Percentiles rank a stretch among this genome's conserved stretches.
phyloP scores from a whole-genome alignment of 768 basidiomycete species.

The Trametes cinnabarina region DNA sequence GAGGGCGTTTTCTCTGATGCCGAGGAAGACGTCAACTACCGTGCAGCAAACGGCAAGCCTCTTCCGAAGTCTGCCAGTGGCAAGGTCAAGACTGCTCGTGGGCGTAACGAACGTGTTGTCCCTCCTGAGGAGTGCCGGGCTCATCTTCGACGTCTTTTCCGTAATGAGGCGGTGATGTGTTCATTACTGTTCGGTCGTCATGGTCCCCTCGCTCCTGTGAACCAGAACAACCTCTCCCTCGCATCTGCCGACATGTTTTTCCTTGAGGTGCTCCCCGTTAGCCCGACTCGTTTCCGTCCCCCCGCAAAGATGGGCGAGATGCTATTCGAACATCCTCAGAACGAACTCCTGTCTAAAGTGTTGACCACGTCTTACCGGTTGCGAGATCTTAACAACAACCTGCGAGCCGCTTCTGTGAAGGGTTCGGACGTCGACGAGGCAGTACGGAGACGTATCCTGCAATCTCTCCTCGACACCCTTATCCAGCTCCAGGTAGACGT shows the following conservation, averaged over 20 bases:
- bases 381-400: slow-evolving; percentile 68
- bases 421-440: slow-evolving; percentile 48
- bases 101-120: slow-evolving; percentile 88
- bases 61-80: slow-evolving; percentile 75
- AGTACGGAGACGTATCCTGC: slow-evolving; percentile 55
- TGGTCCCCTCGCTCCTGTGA: slow-evolving; percentile 72
- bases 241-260: slow-evolving; percentile 97
- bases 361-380: slow-evolving; percentile 77
- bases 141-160: slow-evolving; percentile 86
- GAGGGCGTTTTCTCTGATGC: slow-evolving; percentile 47
- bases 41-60: slow-evolving; percentile 21
- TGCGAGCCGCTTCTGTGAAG: slow-evolving; percentile 64
- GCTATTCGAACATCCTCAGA: slow-evolving; percentile 95
- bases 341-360: slow-evolving; percentile 81
- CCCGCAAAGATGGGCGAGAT: slow-evolving; percentile 89
- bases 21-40: slow-evolving; percentile 36
- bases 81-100: slow-evolving; percentile 69
- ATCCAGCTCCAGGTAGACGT: slow-evolving; percentile 92
- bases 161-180: slow-evolving; percentile 78
- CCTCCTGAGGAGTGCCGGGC: slow-evolving; percentile 91
- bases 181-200: slow-evolving; percentile 90
- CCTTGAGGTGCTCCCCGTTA: slow-evolving; percentile 85
- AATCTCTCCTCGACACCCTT: slow-evolving; percentile 71
- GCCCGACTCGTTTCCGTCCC: slow-evolving; percentile 95
- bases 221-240: slow-evolving; percentile 56